Percentiles rank a stretch among this genome's conserved stretches.
Evolutionary conservation across 306 rosid genomes (phyloP).

Genomic region (Ochetophila trinervis): DNA sequence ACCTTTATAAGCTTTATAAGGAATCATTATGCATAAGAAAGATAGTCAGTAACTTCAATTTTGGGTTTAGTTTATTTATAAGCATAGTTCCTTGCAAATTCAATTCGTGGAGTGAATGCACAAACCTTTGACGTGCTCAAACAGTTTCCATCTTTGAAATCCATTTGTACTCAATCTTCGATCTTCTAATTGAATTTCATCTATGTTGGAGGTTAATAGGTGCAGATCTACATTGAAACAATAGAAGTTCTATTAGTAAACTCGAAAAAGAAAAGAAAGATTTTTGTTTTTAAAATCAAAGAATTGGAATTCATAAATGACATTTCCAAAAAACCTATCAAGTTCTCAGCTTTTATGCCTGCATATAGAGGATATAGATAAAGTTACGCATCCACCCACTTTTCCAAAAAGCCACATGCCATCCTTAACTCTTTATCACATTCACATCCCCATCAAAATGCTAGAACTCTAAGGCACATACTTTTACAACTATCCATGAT

Average conservation of each 20-base stretch:
- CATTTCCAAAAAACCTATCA: constrained; percentile 29
- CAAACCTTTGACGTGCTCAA: constrained; percentile 79
- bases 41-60: neutral
- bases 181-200: constrained; percentile 27
- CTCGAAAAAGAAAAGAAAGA: constrained; percentile 15
- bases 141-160: constrained; percentile 64
- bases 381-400: constrained; percentile 39
- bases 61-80: neutral
- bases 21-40: no score
- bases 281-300: neutral
- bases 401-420: constrained; percentile 49
- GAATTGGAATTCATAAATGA: constrained; percentile 26
- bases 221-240: constrained; percentile 57
- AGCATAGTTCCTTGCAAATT: constrained; percentile 15
- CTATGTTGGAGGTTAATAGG: constrained; percentile 27
- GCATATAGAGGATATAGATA: constrained; percentile 30
- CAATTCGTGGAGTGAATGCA: constrained; percentile 14
- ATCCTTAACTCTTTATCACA: constrained; percentile 41
- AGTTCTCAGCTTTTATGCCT: constrained; percentile 21
- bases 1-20: neutral
- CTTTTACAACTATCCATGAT: no score
- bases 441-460: constrained; percentile 32
- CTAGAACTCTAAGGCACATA: constrained; percentile 30
- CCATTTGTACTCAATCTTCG: constrained; percentile 52
- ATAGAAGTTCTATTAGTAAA: constrained; percentile 26